phyloP scores from a whole-genome alignment of 2,329 filamentous ascomycete species.

The Aspergillus ustus region DNA sequence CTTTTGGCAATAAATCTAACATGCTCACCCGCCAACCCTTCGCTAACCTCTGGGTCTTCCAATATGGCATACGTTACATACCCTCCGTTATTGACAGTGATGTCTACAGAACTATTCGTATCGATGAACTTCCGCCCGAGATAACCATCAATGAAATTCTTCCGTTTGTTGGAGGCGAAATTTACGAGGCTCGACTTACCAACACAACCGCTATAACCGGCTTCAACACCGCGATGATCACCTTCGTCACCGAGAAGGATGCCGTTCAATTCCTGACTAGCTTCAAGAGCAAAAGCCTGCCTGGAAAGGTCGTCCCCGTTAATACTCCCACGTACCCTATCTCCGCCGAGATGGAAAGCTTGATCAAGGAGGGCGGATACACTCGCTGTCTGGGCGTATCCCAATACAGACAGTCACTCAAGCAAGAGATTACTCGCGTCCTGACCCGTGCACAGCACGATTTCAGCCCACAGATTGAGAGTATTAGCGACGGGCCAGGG shows the following conservation, averaged over 20 bases:
- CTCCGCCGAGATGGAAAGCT: conserved; percentile 23
- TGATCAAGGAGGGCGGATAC: conserved; percentile 28
- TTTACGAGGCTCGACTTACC: conserved; percentile 35
- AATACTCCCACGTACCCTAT: conserved; percentile 39
- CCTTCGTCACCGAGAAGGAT: conserved; percentile 33
- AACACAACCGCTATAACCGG: conserved; percentile 35
- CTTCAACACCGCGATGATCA: conserved; percentile 36
- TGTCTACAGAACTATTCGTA: conserved; percentile 35
- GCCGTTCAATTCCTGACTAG: conserved; percentile 28
- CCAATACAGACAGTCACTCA: conserved; percentile 15
- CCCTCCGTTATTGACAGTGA: conserved; percentile 29
- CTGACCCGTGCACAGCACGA: conserved; percentile 17
- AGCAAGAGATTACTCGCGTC: conserved; percentile 14
- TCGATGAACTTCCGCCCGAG: conserved; percentile 32
- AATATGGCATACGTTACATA: conserved; percentile 38
- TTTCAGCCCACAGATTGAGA: conserved; percentile 21
- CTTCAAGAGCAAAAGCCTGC: conserved; percentile 19
- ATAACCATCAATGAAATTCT: conserved; percentile 32
- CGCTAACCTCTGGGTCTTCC: conserved; percentile 31
- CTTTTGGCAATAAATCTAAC: conserved; percentile 19
- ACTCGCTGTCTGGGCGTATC: conserved; percentile 34
- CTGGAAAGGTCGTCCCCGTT: conserved; percentile 28
- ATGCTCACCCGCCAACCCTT: conserved; percentile 11
- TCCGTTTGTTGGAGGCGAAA: conserved; percentile 28
- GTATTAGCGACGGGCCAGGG: conserved; percentile 20